These are phyloP conservation scores for Barnettozyma californica DNA, from an alignment of 805 yeast genomes.

Conservation along the genomic window DNA sequence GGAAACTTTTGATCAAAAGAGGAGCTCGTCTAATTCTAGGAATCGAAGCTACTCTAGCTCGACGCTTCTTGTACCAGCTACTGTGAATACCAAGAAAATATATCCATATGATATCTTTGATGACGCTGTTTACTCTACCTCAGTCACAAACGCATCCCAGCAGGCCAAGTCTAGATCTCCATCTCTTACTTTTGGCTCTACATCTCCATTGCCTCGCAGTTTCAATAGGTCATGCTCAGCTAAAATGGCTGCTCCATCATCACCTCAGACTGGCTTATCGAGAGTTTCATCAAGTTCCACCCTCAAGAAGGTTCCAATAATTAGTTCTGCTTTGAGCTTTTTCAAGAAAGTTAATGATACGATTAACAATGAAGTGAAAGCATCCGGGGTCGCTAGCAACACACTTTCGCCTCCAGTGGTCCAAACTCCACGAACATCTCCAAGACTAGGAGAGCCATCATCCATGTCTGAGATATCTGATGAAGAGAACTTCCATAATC, in stretches of 20 bases:
- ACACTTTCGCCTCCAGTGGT: not conserved
- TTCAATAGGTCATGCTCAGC: not conserved
- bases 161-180: not conserved
- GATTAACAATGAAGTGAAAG: slow-evolving; percentile 4
- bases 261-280: slow-evolving; percentile 5
- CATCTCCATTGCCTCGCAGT: not conserved
- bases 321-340: slow-evolving; percentile 22
- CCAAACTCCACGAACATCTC: slow-evolving; percentile 8
- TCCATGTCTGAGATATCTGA: slow-evolving; percentile 22
- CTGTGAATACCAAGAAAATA: slow-evolving; percentile 29
- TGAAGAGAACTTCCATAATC: slow-evolving; percentile 10
- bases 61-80: slow-evolving; percentile 11
- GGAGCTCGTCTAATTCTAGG: not conserved
- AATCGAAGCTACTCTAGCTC: slow-evolving; percentile 12
- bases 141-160: slow-evolving; percentile 3
- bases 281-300: slow-evolving; percentile 7
- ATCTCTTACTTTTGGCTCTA: not conserved
- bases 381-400: slow-evolving; percentile 6
- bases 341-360: slow-evolving; percentile 17
- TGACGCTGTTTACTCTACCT: slow-evolving; percentile 48
- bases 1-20: slow-evolving; percentile 3
- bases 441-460: slow-evolving; percentile 15
- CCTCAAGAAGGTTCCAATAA: slow-evolving; percentile 19
- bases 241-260: not conserved
- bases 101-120: slow-evolving; percentile 63